Evolutionary conservation across 2,329 filamentous ascomycete genomes (phyloP).

Genomic region (Ceratocystis ficicola): DNA sequence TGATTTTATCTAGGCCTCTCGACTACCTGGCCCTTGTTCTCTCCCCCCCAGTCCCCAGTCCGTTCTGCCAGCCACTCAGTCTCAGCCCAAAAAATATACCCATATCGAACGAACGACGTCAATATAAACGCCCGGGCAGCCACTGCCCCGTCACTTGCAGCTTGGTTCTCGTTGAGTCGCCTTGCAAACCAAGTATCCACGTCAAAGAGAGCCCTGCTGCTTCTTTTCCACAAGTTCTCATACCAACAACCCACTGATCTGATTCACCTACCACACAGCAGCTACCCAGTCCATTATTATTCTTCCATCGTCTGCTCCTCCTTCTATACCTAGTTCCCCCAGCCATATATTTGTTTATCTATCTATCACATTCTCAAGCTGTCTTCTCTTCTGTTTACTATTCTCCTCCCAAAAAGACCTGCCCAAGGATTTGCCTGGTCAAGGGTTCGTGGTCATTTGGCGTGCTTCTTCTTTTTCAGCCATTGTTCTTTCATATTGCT

Average conservation of each 20-base stretch:
- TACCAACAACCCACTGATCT: background rate
- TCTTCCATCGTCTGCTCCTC: background rate
- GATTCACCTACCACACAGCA: too few relatives aligned
- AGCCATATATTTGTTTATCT: background rate
- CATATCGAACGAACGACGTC: background rate
- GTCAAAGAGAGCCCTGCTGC: background rate
- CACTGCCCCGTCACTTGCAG: background rate
- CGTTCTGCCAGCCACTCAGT: slow-evolving; percentile 5
- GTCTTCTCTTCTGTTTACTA: background rate
- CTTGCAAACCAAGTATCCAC: background rate
- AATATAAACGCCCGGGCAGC: slow-evolving; percentile 3
- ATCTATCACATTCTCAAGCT: background rate
- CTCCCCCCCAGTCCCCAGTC: background rate
- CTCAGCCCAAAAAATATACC: background rate
- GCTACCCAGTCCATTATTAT: background rate
- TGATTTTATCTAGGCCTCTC: background rate
- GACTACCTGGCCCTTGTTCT: background rate
- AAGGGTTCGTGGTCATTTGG: background rate
- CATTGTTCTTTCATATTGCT: background rate
- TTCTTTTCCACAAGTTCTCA: background rate
- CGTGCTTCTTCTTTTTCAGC: background rate
- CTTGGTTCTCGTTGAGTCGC: background rate
- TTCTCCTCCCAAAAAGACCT: background rate
- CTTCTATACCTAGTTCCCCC: background rate
- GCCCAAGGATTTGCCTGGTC: background rate